Evolutionary conservation across 352 stramenopile species (phyloP).

Genomic region (Phytopythium aichiense): DNA sequence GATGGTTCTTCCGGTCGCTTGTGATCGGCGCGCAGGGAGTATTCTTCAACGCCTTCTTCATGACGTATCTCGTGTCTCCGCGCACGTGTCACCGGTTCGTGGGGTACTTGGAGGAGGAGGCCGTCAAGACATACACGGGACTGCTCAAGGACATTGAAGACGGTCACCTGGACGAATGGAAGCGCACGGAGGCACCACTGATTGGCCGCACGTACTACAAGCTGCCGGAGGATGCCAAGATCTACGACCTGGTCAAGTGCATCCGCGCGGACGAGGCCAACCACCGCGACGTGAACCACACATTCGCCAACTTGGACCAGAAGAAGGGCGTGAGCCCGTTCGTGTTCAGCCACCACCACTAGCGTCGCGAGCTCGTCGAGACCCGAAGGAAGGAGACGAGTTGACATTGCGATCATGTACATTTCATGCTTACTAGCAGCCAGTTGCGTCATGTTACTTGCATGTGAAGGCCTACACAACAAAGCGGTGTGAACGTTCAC

Average conservation of each 20-base stretch:
- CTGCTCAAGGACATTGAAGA: slow-evolving; percentile 88
- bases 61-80: slow-evolving; percentile 86
- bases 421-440: too few species aligned
- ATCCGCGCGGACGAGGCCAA: slow-evolving; percentile 88
- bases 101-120: slow-evolving; percentile 92
- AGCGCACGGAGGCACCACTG: slow-evolving; percentile 46
- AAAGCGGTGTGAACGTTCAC: too few species aligned
- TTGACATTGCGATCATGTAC: too few species aligned
- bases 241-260: slow-evolving; percentile 84
- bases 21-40: slow-evolving; percentile 81
- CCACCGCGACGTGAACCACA: slow-evolving; percentile 89
- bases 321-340: slow-evolving; percentile 52
- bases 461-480: too few species aligned
- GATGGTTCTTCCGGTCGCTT: slow-evolving; percentile 55
- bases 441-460: too few species aligned
- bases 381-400: too few species aligned
- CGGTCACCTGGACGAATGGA: slow-evolving; percentile 76
- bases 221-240: slow-evolving; percentile 58
- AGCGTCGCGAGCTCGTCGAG: background rate
- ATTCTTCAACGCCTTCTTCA: slow-evolving; percentile 83
- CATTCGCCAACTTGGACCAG: slow-evolving; percentile 52
- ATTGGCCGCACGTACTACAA: slow-evolving; percentile 90
- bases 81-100: slow-evolving; percentile 90
- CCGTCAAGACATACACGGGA: slow-evolving; percentile 90
- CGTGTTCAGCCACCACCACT: slow-evolving; percentile 13